phyloP scores from a whole-genome alignment of 2,329 filamentous ascomycete species.

The Talaromyces islandicus region DNA sequence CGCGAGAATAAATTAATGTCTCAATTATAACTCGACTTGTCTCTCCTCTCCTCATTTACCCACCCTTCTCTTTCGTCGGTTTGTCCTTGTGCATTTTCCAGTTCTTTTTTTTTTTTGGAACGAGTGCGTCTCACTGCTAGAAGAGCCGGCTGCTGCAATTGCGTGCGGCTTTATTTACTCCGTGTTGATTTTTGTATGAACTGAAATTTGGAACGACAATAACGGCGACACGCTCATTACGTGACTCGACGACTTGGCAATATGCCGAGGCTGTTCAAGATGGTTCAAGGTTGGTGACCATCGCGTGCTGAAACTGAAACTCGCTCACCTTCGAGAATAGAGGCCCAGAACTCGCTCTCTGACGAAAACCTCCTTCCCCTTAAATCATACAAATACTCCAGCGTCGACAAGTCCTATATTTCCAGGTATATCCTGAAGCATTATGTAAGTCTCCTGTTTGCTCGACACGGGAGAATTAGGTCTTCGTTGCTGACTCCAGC shows the following conservation, averaged over 20 bases:
- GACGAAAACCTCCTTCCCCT: constrained; percentile 88
- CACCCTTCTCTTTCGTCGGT: background rate
- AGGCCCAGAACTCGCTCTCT: constrained; percentile 58
- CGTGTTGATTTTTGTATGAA: background rate
- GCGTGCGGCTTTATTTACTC: background rate
- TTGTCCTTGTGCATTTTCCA: background rate
- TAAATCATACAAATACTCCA: constrained; percentile 94
- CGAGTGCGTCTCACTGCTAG: background rate
- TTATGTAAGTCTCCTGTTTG: constrained; percentile 61
- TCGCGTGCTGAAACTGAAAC: background rate
- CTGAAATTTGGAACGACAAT: background rate
- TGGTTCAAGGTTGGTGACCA: constrained; percentile 28
- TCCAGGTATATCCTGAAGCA: constrained; percentile 91
- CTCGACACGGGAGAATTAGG: background rate
- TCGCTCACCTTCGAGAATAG: constrained; percentile 14
- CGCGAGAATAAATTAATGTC: background rate
- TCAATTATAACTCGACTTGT: background rate
- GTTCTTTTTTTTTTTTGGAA: background rate
- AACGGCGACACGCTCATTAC: background rate
- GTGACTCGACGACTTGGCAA: background rate
- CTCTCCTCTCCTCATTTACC: background rate
- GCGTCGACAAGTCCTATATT: constrained; percentile 89
- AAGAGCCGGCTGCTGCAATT: background rate
- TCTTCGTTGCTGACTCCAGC: background rate
- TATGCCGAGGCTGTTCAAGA: constrained; percentile 28